Evolutionary conservation across 225 moss, liverwort and hornwort species (phyloP).

Genomic region (Asterella californica): DNA sequence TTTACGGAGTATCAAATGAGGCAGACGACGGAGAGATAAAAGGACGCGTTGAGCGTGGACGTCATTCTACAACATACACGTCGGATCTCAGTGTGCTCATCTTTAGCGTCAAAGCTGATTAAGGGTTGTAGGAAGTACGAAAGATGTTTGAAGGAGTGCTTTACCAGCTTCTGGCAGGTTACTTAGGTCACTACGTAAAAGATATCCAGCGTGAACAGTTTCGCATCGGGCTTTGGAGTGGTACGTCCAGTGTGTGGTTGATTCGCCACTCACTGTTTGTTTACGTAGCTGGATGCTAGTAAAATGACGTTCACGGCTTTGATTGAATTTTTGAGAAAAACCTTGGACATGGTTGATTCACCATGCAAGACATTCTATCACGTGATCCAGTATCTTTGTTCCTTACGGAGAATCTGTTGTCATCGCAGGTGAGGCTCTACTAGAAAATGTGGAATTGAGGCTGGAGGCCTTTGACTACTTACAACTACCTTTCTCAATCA

Average conservation of each 20-base stretch:
- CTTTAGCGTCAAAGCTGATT: neutral
- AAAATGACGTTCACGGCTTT: neutral
- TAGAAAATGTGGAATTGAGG: conserved; percentile 94
- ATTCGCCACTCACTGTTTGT: neutral
- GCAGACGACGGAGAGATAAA: neutral
- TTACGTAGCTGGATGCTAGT: neutral
- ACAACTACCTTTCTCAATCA: conserved; percentile 82
- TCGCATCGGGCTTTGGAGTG: conserved; percentile 93
- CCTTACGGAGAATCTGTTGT: neutral
- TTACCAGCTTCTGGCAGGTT: conserved; percentile 90
- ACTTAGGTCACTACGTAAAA: conserved; percentile 92
- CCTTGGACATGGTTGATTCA: neutral
- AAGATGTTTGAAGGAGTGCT: conserved; percentile 89
- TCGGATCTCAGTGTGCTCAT: neutral
- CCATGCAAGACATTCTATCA: neutral
- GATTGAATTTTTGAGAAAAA: neutral
- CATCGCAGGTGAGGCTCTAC: conserved; percentile 75
- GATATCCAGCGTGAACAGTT: conserved; percentile 98
- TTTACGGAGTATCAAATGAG: neutral
- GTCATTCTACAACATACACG: neutral
- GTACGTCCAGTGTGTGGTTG: conserved; percentile 33
- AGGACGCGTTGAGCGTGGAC: neutral
- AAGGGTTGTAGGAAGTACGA: conserved; percentile 1
- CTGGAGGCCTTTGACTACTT: conserved; percentile 91
- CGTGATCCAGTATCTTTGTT: neutral